Conservation (phyloP, 805 yeast species). For the Saccharomyces mikatae region DNA sequence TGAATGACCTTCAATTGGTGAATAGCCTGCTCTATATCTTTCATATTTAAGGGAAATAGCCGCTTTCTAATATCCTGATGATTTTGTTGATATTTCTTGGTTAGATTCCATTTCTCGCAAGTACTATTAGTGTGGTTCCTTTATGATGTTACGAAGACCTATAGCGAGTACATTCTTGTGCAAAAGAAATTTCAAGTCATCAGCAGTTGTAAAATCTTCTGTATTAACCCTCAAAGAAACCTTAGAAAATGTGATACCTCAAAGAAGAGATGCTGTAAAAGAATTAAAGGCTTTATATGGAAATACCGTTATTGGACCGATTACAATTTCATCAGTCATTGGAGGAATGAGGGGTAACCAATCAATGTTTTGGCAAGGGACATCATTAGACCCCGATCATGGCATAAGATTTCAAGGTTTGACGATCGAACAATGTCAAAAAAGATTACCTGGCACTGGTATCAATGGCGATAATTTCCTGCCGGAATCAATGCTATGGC, state of each 20-base stretch:
- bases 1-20: background rate
- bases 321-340: conserved; percentile 37
- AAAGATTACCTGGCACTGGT: conserved; percentile 41
- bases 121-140: background rate
- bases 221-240: conserved; percentile 18
- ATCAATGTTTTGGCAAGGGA: conserved; percentile 73
- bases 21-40: background rate
- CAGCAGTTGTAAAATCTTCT: background rate
- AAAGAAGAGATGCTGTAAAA: conserved; percentile 34
- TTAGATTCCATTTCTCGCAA: no score
- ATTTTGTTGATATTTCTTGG: background rate
- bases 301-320: conserved; percentile 36
- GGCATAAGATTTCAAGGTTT: conserved; percentile 76
- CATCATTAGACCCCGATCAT: conserved; percentile 64
- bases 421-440: conserved; percentile 66
- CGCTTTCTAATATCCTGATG: background rate
- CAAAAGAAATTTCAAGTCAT: background rate
- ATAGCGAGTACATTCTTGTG: background rate
- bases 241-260: conserved; percentile 34
- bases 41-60: background rate
- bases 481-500: conserved; percentile 76
- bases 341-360: conserved; percentile 81
- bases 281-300: conserved; percentile 34
- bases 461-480: conserved; percentile 51
- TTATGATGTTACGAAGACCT: background rate